Evolutionary conservation across 805 yeast genomes (phyloP).

Genomic region (Peterozyma toletana): DNA sequence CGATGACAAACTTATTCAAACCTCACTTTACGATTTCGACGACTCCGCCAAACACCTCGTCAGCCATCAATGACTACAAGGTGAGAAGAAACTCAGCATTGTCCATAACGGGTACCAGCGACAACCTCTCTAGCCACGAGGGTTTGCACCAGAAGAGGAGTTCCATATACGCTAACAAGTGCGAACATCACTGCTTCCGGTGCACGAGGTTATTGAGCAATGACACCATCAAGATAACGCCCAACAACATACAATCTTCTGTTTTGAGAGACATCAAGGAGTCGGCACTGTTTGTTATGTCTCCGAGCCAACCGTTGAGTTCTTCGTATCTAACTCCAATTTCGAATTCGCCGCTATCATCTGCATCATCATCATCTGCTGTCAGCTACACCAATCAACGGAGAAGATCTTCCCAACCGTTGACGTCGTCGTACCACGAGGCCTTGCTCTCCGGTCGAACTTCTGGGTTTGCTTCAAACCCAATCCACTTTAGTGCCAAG

Average conservation of each 20-base stretch:
- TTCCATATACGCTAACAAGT: neutral
- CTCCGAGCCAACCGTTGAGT: neutral
- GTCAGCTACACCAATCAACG: neutral
- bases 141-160: too few relatives aligned
- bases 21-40: neutral
- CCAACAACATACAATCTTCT: neutral
- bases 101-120: neutral
- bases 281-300: neutral
- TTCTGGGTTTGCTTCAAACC: constrained; percentile 12
- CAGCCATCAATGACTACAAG: neutral
- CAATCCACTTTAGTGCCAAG: constrained; percentile 19
- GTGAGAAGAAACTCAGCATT: constrained; percentile 5
- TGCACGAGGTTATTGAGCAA: neutral
- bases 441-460: constrained; percentile 15
- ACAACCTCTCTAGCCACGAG: neutral
- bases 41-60: neutral
- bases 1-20: too few relatives aligned
- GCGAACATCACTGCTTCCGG: neutral
- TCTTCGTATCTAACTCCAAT: constrained; percentile 1
- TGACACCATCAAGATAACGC: constrained; percentile 1
- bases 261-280: neutral
- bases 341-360: neutral
- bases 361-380: neutral
- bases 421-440: constrained; percentile 13
- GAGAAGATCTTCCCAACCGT: constrained; percentile 4